Evolutionary conservation across 2,329 filamentous ascomycete species (phyloP).

Genomic region (Pezicula carpinea): DNA sequence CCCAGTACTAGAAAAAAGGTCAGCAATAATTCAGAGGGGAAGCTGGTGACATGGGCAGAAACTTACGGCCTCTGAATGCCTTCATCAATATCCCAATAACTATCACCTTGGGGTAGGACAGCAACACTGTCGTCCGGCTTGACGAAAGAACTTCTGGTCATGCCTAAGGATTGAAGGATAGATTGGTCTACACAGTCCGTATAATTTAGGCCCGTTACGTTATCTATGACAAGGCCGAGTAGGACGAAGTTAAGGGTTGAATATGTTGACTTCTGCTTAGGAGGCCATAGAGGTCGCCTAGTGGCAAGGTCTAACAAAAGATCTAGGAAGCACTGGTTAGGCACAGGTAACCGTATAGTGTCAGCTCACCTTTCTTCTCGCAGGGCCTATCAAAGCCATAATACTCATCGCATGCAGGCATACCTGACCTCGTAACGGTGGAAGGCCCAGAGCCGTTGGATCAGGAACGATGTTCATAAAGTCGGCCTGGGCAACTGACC

Average conservation of each 20-base stretch:
- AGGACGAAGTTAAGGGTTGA: constrained; percentile 27
- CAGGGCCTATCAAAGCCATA: neutral
- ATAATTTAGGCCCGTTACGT: constrained; percentile 22
- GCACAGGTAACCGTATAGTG: neutral
- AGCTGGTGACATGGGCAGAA: constrained; percentile 15
- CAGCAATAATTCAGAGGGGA: neutral
- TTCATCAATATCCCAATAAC: constrained; percentile 36
- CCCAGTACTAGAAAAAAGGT: neutral
- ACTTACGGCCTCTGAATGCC: constrained; percentile 34
- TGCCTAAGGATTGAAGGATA: neutral
- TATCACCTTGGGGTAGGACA: constrained; percentile 15
- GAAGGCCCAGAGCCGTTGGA: neutral
- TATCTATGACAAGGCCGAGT: constrained; percentile 23
- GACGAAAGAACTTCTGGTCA: neutral
- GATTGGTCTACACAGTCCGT: constrained; percentile 8
- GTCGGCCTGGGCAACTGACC: neutral
- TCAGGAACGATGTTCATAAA: neutral
- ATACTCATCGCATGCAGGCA: constrained; percentile 1
- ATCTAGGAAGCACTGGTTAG: neutral
- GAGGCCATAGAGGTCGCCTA: constrained; percentile 16
- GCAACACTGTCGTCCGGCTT: constrained; percentile 13
- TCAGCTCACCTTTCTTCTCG: neutral
- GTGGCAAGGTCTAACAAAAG: constrained; percentile 5
- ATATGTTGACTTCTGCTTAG: constrained; percentile 23
- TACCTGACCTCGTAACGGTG: neutral